Conservation (phyloP, 148 eudicot species). For the Rhododendron vialii region DNA sequence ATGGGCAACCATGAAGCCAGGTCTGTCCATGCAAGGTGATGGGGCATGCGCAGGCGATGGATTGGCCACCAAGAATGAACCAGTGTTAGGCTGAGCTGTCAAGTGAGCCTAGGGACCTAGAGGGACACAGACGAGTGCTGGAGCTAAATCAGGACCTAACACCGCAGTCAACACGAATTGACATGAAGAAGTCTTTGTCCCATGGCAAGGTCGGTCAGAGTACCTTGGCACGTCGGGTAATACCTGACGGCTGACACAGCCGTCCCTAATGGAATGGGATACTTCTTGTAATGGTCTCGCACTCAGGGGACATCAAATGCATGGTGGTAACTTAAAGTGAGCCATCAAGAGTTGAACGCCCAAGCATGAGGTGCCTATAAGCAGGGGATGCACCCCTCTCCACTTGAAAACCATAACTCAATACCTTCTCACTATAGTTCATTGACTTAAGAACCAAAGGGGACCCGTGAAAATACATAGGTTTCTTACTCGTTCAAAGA, state of each 20-base stretch:
- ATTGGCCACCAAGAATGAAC: not conserved
- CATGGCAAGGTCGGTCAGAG: not conserved
- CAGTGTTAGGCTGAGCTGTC: not conserved
- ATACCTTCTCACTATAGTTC: not conserved
- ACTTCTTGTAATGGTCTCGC: not conserved
- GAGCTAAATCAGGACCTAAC: not conserved
- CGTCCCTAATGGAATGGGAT: not conserved
- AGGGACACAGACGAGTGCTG: not conserved
- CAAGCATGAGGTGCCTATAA: not conserved
- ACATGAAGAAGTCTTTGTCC: not conserved
- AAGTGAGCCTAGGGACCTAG: not conserved
- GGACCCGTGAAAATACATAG: too few species aligned
- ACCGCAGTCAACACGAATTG: not conserved
- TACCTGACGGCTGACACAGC: not conserved
- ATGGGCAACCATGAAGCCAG: not conserved
- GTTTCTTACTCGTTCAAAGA: too few species aligned
- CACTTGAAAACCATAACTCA: not conserved
- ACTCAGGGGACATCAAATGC: not conserved
- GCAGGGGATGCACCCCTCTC: not conserved
- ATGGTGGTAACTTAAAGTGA: not conserved
- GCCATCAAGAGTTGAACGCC: not conserved
- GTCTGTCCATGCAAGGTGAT: not conserved
- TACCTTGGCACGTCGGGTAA: not conserved
- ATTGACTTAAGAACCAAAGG: not conserved
- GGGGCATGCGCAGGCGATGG: not conserved